phyloP scores from a whole-genome alignment of 805 yeast genomes.

The Cyberlindnera mrakii region DNA sequence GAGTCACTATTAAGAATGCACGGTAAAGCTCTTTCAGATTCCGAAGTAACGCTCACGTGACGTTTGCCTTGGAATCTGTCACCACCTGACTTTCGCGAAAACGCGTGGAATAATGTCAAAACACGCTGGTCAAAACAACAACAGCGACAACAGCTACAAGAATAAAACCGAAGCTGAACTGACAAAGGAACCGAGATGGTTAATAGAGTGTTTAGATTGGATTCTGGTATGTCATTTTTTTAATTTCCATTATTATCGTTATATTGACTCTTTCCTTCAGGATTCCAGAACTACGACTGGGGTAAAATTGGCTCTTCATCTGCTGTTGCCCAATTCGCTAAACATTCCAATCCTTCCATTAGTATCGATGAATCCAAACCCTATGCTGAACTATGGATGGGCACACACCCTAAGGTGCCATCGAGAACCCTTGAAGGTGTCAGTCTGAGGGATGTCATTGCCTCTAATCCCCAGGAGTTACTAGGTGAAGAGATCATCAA shows the following conservation, averaged over 20 bases:
- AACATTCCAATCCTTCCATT: slow-evolving; percentile 56
- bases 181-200: slow-evolving; percentile 23
- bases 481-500: slow-evolving; percentile 54
- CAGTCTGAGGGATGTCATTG: slow-evolving; percentile 62
- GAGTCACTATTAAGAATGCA: too few species aligned
- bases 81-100: too few species aligned
- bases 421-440: slow-evolving; percentile 50
- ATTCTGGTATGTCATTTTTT: slow-evolving; percentile 28
- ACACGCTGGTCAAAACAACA: not conserved
- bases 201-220: slow-evolving; percentile 32
- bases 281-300: slow-evolving; percentile 81
- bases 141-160: not conserved
- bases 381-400: slow-evolving; percentile 99
- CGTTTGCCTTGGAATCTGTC: too few species aligned
- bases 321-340: slow-evolving; percentile 86
- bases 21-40: too few species aligned
- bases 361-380: slow-evolving; percentile 70
- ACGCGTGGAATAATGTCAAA: too few species aligned
- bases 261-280: slow-evolving; percentile 21
- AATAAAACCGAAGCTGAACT: slow-evolving; percentile 23
- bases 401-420: slow-evolving; percentile 92
- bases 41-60: too few species aligned
- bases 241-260: not conserved
- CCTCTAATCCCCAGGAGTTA: slow-evolving; percentile 47
- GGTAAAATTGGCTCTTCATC: slow-evolving; percentile 80